Percentiles rank a stretch among this genome's conserved stretches.
These are phyloP conservation scores for Rhizoclosmatium sp. DNA, from an alignment of 192 early-diverging fungal species.

Conservation along the genomic window DNA sequence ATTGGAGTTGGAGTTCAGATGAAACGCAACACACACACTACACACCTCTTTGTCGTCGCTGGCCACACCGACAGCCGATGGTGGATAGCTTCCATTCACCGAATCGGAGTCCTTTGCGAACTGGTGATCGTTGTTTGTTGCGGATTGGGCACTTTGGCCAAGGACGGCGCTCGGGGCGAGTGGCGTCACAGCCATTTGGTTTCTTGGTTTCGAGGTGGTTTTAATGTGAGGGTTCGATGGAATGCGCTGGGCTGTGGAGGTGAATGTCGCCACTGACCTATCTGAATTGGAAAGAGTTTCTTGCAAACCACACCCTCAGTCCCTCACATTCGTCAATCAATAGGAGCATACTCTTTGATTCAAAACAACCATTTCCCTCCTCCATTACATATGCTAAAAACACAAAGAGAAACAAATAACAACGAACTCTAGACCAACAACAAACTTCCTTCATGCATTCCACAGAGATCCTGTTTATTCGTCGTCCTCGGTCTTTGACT, in stretches of 20 bases:
- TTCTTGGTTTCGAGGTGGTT: not conserved
- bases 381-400: not conserved
- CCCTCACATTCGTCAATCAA: too few species aligned
- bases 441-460: not conserved
- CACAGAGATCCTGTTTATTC: conserved; percentile 37
- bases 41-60: not conserved
- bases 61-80: not conserved
- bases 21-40: not conserved
- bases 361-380: not conserved
- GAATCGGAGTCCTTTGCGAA: too few species aligned
- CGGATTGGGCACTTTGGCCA: too few species aligned
- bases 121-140: too few species aligned
- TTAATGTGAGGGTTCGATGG: not conserved
- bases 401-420: not conserved
- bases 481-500: conserved; percentile 36
- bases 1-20: not conserved
- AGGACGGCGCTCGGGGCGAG: too few species aligned
- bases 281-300: too few species aligned
- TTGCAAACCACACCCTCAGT: too few species aligned
- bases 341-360: too few species aligned
- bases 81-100: not conserved
- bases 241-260: too few species aligned
- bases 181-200: not conserved
- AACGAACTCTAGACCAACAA: not conserved
- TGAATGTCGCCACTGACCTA: too few species aligned